phyloP scores from a whole-genome alignment of 306 rosid genomes.

The Pyrus pyrifolia region DNA sequence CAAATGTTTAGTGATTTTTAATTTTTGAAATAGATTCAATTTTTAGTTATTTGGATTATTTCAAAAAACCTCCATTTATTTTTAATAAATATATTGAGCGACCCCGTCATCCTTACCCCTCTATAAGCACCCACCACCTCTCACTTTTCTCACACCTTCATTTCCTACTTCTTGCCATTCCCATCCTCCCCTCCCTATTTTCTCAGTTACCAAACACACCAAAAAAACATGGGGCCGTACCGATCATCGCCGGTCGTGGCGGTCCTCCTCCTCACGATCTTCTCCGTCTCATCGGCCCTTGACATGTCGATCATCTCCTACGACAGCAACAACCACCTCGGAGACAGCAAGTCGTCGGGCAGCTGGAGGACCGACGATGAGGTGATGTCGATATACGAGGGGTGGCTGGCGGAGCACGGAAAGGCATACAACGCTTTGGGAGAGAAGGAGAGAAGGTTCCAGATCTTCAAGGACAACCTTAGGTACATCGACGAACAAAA shows the following conservation, averaged over 20 bases:
- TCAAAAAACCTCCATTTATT: too few relatives aligned
- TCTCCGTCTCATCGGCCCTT: constrained; percentile 45
- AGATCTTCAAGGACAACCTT: constrained; percentile 82
- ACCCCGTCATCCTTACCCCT: not conserved
- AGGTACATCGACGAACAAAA: constrained; percentile 66
- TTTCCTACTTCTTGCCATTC: not conserved
- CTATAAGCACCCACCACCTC: constrained; percentile 35
- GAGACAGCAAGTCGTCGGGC: constrained; percentile 8
- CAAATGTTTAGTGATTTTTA: too few relatives aligned
- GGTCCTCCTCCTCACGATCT: constrained; percentile 20
- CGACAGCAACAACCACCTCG: constrained; percentile 26
- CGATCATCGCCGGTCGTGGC: constrained; percentile 27
- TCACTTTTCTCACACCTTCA: not conserved
- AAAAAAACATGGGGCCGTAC: constrained; percentile 36
- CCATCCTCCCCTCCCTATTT: not conserved
- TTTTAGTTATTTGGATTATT: too few relatives aligned
- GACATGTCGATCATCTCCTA: constrained; percentile 70
- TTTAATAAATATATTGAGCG: not conserved
- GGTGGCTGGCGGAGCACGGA: constrained; percentile 65
- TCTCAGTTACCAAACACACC: not conserved
- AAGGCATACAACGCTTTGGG: constrained; percentile 55
- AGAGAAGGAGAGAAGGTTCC: constrained; percentile 64
- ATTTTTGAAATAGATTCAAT: too few relatives aligned
- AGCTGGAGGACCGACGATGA: constrained; percentile 46
- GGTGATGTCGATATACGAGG: constrained; percentile 53